Evolutionary conservation across 2,329 filamentous ascomycete species (phyloP), one percentile per base, ranked within the genome.

Genomic region (Trichoderma sp.): DNA sequence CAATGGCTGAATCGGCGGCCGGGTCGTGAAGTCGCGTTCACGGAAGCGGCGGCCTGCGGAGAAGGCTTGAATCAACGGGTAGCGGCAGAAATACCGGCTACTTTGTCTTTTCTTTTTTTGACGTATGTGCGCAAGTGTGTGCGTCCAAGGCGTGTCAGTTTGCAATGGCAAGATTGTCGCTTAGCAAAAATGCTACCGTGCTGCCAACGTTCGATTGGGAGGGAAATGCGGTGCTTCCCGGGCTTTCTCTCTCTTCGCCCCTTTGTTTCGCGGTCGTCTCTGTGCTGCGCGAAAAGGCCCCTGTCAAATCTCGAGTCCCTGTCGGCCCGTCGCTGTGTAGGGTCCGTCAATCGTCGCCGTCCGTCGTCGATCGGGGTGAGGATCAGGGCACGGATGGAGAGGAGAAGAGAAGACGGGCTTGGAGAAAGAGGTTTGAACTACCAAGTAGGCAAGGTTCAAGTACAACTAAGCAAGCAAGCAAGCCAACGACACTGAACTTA

Each of bases 281-380:
- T 61, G 39, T 60, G 56, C 36, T 61, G 66, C 66, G 34, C 66
- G 36, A 39, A 43, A 43, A 61, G 12, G 56, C 56, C 66, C 66
- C 66, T 69, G 66, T 69, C 65, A 69, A 69, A 61, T 61, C 36
- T 61, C 66, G 28, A 69, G 56, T 69, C 66, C 65, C 66, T 69
- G 66, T 69, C 56, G 66, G 56, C 56, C 66, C 64, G 64, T 67
- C 64, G 51, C 64, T 58, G n/a, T 69, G 56, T 60, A 60, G 39
- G 36, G 66, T 61, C 66, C 66, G 66, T 69, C 66, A 43, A 69
- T 69, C 66, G 66, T 69, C 36, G 66, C 66, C 39, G 36, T 67
- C n/a, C 26, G 24, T 51, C 36, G 66, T 69, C 66, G 66, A 69
- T 69, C 66, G 66, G 56, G 26, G 30, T 34, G 53, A 28, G 30